Percentiles rank a stretch among this genome's conserved stretches.
These are phyloP conservation scores for Leccinum truebloodii DNA, from an alignment of 768 basidiomycete species.

Conservation along the genomic window DNA sequence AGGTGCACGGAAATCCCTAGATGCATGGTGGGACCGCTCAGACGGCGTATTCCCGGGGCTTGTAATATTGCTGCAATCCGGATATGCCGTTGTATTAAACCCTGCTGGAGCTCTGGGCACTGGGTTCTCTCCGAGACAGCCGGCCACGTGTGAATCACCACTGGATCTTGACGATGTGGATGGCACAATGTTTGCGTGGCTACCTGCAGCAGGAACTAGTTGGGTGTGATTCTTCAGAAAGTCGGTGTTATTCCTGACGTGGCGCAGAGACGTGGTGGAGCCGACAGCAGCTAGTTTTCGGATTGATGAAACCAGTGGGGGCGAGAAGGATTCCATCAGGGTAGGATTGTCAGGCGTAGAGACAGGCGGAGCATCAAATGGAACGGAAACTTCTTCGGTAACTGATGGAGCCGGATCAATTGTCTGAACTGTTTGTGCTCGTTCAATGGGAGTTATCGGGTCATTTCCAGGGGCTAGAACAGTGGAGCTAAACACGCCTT, in stretches of 20 bases:
- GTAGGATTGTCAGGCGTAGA: constrained; percentile 1
- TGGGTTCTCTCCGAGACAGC: not conserved
- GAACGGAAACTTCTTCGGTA: not conserved
- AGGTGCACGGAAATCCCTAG: not conserved
- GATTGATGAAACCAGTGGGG: not conserved
- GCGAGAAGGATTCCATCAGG: not conserved
- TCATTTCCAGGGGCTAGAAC: constrained; percentile 4
- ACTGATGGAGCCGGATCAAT: constrained; percentile 7
- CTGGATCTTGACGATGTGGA: constrained; percentile 2
- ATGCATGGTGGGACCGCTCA: not conserved
- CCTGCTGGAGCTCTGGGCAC: constrained; percentile 11
- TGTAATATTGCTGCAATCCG: constrained; percentile 22
- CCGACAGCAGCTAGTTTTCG: not conserved
- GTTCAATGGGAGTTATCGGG: not conserved
- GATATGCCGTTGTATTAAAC: constrained; percentile 2
- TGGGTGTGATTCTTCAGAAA: not conserved
- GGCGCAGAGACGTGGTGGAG: constrained; percentile 15
- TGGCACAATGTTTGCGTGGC: not conserved
- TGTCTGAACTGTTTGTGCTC: not conserved
- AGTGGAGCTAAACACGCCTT: constrained; percentile 15
- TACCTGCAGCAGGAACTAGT: not conserved
- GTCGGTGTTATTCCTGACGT: not conserved
- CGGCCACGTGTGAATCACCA: constrained; percentile 1
- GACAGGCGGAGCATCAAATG: not conserved
- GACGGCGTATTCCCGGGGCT: constrained; percentile 15